Conservation (phyloP, 2,329 filamentous ascomycete species). For the Bimuria novae-zelandiae region DNA sequence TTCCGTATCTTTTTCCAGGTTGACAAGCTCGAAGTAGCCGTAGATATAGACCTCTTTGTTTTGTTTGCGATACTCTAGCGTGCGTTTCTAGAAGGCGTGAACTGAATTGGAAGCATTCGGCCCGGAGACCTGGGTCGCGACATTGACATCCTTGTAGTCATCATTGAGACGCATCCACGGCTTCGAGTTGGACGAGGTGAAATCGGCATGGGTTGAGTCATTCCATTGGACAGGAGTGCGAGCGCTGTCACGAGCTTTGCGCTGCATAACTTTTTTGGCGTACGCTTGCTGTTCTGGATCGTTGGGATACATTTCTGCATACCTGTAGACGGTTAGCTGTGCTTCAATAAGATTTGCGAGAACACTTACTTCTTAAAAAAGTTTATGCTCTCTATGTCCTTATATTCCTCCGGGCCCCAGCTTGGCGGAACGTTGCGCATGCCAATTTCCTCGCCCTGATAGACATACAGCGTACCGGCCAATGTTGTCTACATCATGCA, state of each 20-base stretch:
- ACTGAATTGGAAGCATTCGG: slow-evolving; percentile 52
- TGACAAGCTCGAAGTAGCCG: slow-evolving; percentile 62
- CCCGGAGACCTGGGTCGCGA: slow-evolving; percentile 54
- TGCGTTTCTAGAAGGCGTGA: slow-evolving; percentile 64
- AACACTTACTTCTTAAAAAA: slow-evolving; percentile 51
- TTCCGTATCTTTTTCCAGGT: slow-evolving; percentile 51
- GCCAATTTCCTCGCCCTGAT: slow-evolving; percentile 58
- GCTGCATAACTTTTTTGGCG: slow-evolving; percentile 53
- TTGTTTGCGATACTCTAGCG: slow-evolving; percentile 60
- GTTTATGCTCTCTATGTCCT: slow-evolving; percentile 61
- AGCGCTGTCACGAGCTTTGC: slow-evolving; percentile 68
- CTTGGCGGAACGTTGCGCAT: slow-evolving; percentile 53
- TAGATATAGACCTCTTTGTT: slow-evolving; percentile 66
- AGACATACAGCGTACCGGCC: slow-evolving; percentile 55
- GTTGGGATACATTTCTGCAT: slow-evolving; percentile 35
- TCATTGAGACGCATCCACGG: slow-evolving; percentile 67
- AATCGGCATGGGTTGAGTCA: slow-evolving; percentile 61
- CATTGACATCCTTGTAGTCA: slow-evolving; percentile 61
- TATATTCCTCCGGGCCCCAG: slow-evolving; percentile 54
- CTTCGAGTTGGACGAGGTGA: slow-evolving; percentile 56
- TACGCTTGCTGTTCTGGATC: slow-evolving; percentile 31
- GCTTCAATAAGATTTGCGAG: neutral
- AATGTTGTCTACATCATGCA: slow-evolving; percentile 55
- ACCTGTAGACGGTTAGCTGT: slow-evolving; percentile 20
- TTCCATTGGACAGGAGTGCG: slow-evolving; percentile 72